Percentiles rank a stretch among this genome's conserved stretches.
Evolutionary conservation across 2,329 filamentous ascomycete species (phyloP).

Genomic region (Tolypocladium tropicale): DNA sequence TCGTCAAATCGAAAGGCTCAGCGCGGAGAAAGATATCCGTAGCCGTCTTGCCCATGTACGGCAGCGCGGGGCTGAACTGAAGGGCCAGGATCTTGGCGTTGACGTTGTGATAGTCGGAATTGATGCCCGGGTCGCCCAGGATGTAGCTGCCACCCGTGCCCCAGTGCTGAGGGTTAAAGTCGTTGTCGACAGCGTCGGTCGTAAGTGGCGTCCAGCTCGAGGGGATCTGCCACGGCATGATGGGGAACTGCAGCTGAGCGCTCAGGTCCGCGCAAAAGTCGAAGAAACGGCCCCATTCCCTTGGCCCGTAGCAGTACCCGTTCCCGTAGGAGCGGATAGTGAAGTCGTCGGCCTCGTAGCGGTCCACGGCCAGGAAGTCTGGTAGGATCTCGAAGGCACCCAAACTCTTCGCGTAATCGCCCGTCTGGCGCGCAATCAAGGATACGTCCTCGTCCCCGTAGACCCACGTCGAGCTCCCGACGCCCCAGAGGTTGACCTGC

Average conservation of each 20-base stretch:
- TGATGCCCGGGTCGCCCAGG: not conserved
- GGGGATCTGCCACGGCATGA: slow-evolving; percentile 5
- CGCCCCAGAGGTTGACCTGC: slow-evolving; percentile 2
- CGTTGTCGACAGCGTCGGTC: not conserved
- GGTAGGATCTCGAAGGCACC: not conserved
- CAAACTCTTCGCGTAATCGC: not conserved
- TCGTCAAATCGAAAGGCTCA: not conserved
- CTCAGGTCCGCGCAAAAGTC: not conserved
- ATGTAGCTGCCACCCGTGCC: slow-evolving; percentile 1
- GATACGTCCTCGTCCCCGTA: not conserved
- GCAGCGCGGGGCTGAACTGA: not conserved
- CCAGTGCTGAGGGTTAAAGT: not conserved
- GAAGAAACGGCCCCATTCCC: slow-evolving; percentile 2
- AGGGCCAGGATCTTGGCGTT: not conserved
- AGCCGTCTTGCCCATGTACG: not conserved
- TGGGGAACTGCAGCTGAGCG: not conserved
- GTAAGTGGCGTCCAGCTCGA: not conserved
- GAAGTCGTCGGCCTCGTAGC: slow-evolving; percentile 4
- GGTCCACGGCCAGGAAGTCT: slow-evolving; percentile 2
- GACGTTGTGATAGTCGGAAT: not conserved
- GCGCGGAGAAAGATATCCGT: not conserved
- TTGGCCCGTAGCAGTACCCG: slow-evolving; percentile 2
- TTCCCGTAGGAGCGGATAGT: slow-evolving; percentile 1
- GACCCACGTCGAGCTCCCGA: not conserved
- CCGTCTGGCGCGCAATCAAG: not conserved